These are phyloP conservation scores for Monosporozyma unispora DNA, from an alignment of 805 yeast species.

Conservation along the genomic window DNA sequence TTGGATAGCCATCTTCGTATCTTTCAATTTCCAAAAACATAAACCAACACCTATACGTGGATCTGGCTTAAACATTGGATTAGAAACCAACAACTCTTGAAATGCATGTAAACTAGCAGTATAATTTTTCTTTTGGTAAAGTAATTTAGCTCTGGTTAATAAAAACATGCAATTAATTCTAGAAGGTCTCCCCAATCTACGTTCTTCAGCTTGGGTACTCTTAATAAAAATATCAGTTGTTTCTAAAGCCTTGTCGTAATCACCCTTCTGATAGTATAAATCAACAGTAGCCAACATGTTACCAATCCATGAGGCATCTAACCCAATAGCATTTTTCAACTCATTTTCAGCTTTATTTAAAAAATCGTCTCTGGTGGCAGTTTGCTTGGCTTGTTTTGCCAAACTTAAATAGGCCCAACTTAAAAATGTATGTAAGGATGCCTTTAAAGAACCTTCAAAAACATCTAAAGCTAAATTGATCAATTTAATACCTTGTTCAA, in stretches of 20 bases:
- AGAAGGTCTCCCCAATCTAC: constrained; percentile 33
- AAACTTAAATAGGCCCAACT: constrained; percentile 64
- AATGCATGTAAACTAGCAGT: constrained; percentile 66
- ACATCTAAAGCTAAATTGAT: constrained; percentile 47
- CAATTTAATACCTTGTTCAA: constrained; percentile 56
- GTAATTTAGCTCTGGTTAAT: constrained; percentile 74
- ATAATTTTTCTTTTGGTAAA: constrained; percentile 65
- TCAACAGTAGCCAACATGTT: constrained; percentile 62
- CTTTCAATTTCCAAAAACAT: constrained; percentile 85
- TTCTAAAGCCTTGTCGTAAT: constrained; percentile 62
- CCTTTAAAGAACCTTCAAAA: constrained; percentile 28
- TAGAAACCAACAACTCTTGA: constrained; percentile 69
- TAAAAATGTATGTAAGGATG: constrained; percentile 50
- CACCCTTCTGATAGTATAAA: constrained; percentile 46
- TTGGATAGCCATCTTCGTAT: constrained; percentile 59
- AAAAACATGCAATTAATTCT: constrained; percentile 65
- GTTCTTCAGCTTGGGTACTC: constrained; percentile 30
- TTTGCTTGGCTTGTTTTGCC: constrained; percentile 27
- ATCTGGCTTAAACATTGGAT: constrained; percentile 79
- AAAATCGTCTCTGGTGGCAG: constrained; percentile 23
- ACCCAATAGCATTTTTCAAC: constrained; percentile 40
- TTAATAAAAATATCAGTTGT: constrained; percentile 53
- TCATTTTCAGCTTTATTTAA: constrained; percentile 37
- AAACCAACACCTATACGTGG: constrained; percentile 92
- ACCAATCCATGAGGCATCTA: constrained; percentile 39